Evolutionary conservation across 495 filamentous ascomycete genomes (phyloP).

Genomic region (Thermothielavioides terrestris): DNA sequence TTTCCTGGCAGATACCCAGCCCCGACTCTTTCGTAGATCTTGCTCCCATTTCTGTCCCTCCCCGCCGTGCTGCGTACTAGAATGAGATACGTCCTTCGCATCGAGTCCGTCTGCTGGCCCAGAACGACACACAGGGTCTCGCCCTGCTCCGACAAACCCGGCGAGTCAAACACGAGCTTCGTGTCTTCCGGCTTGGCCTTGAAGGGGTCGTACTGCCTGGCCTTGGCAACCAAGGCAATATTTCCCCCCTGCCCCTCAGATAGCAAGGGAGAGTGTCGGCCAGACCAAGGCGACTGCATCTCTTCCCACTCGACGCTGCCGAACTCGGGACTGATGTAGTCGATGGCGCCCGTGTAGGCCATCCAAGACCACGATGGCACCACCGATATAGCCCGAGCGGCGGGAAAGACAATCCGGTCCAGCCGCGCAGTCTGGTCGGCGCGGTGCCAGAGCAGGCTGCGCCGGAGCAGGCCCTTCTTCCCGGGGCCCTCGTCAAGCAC

Average conservation of each 20-base stretch:
- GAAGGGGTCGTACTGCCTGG: neutral
- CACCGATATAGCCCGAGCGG: neutral
- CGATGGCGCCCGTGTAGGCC: conserved; percentile 17
- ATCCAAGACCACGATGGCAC: conserved; percentile 20
- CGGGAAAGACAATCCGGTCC: conserved; percentile 6
- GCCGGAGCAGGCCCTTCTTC: conserved; percentile 3
- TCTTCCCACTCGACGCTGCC: conserved; percentile 12
- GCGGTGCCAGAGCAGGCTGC: conserved; percentile 21
- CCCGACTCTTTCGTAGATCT: neutral
- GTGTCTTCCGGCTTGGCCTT: neutral
- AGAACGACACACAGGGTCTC: neutral
- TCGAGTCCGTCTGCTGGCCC: neutral
- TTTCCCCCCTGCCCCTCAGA: neutral
- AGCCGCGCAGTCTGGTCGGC: neutral
- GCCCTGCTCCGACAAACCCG: neutral
- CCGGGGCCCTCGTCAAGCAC: conserved; percentile 8
- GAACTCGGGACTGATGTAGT: conserved; percentile 11
- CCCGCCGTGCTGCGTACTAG: neutral
- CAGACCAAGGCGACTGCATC: neutral
- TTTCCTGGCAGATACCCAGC: neutral
- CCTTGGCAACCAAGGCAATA: neutral
- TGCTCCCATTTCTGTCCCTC: neutral
- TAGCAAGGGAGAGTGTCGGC: no score
- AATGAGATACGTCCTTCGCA: neutral
- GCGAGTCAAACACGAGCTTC: neutral